Percentiles rank a stretch among this genome's conserved stretches.
Evolutionary conservation across 805 yeast species (phyloP).

Genomic region (Wickerhamomyces hampshirensis): DNA sequence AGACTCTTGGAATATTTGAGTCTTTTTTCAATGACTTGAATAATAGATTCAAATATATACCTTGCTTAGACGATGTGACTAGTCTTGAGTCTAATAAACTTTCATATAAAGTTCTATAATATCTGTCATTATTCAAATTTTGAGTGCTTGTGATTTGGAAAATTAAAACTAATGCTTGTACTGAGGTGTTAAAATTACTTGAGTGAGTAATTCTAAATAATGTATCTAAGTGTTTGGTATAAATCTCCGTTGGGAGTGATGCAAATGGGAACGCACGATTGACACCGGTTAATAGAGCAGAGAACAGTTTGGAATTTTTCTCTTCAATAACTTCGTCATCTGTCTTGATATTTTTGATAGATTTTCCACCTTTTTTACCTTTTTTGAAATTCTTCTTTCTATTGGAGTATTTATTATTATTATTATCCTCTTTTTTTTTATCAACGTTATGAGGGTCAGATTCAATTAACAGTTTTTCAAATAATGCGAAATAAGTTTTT

Average conservation of each 20-base stretch:
- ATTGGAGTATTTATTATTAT: slow-evolving; percentile 48
- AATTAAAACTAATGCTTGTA: slow-evolving; percentile 85
- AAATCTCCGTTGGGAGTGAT: slow-evolving; percentile 62
- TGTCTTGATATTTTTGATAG: slow-evolving; percentile 61
- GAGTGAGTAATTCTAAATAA: slow-evolving; percentile 89
- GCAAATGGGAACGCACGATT: slow-evolving; percentile 96
- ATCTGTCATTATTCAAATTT: slow-evolving; percentile 57
- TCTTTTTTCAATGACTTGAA: slow-evolving; percentile 81
- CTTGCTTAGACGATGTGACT: slow-evolving; percentile 84
- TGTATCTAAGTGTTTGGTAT: slow-evolving; percentile 74
- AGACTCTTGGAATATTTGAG: slow-evolving; percentile 51
- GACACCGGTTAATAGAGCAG: slow-evolving; percentile 90
- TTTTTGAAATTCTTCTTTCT: slow-evolving; percentile 73
- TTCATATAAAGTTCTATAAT: slow-evolving; percentile 84
- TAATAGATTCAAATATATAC: slow-evolving; percentile 81
- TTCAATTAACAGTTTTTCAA: slow-evolving; percentile 75
- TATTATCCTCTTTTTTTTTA: slow-evolving; percentile 31
- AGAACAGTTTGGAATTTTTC: slow-evolving; percentile 75
- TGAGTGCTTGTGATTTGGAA: slow-evolving; percentile 71
- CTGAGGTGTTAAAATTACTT: slow-evolving; percentile 87
- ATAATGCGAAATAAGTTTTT: slow-evolving; percentile 78
- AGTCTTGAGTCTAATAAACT: slow-evolving; percentile 81
- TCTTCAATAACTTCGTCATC: slow-evolving; percentile 69
- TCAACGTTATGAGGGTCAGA: slow-evolving; percentile 47
- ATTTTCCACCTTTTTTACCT: slow-evolving; percentile 86